Percentiles rank a stretch among this genome's conserved stretches.
phyloP scores from a whole-genome alignment of 2,329 filamentous ascomycete genomes.

The Claviceps africana region DNA sequence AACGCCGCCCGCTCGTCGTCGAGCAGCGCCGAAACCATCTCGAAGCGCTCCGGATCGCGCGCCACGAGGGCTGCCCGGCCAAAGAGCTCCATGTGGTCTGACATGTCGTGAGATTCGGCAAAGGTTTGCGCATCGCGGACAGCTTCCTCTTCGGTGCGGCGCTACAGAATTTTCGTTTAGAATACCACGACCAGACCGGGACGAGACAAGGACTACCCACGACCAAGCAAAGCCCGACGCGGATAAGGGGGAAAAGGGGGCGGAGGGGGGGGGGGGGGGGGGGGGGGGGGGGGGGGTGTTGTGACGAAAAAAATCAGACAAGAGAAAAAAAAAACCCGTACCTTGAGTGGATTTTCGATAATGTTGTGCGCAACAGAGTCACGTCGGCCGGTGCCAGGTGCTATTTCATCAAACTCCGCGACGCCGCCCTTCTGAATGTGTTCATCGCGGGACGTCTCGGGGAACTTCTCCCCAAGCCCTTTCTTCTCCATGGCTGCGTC shows the following conservation, averaged over 20 bases:
- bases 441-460: constrained; percentile 6
- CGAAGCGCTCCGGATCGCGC: constrained; percentile 13
- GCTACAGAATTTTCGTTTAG: constrained; percentile 4
- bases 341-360: constrained; percentile 19
- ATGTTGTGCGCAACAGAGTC: constrained; percentile 18
- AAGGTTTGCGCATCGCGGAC: constrained; percentile 31
- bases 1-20: constrained; percentile 19
- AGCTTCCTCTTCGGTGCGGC: constrained; percentile 11
- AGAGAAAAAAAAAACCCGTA: constrained; percentile 6
- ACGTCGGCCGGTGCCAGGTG: constrained; percentile 6
- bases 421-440: constrained; percentile 1
- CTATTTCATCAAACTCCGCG: neutral
- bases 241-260: too few relatives aligned
- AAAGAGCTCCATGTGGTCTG: constrained; percentile 28
- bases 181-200: neutral
- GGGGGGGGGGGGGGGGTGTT: too few relatives aligned
- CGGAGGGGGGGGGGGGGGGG: too few relatives aligned
- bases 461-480: neutral
- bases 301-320: too few relatives aligned
- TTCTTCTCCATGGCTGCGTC: constrained; percentile 9
- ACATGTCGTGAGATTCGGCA: constrained; percentile 30
- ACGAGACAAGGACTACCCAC: too few relatives aligned
- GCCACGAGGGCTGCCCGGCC: constrained; percentile 16
- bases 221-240: too few relatives aligned
- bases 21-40: constrained; percentile 10